Conservation (phyloP, 805 yeast genomes). For the Saccharomyces eubayanus region DNA sequence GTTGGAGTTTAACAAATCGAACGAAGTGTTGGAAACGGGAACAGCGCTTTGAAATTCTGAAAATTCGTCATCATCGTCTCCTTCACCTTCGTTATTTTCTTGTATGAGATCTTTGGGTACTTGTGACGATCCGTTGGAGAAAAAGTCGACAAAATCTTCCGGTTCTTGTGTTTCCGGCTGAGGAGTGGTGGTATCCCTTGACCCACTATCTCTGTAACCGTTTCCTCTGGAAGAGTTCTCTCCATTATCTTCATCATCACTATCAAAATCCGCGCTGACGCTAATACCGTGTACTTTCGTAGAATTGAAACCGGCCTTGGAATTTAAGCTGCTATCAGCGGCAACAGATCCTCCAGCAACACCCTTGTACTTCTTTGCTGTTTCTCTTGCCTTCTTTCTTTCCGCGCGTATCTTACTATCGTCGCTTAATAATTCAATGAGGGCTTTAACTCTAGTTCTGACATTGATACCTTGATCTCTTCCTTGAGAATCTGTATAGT, state of each 20-base stretch:
- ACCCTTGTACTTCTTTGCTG: conserved; percentile 75
- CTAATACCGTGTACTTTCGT: conserved; percentile 25
- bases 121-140: conserved; percentile 31
- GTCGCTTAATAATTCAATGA: conserved; percentile 63
- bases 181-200: not conserved
- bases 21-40: conserved; percentile 34
- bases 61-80: conserved; percentile 65
- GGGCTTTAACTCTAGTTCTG: conserved; percentile 77
- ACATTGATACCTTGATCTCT: conserved; percentile 95
- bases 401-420: conserved; percentile 71
- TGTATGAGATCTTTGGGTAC: conserved; percentile 3
- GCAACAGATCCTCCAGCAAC: conserved; percentile 53
- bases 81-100: conserved; percentile 21
- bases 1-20: conserved; percentile 28
- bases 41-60: conserved; percentile 72
- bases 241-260: conserved; percentile 41
- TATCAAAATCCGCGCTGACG: conserved; percentile 35
- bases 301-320: conserved; percentile 21
- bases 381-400: conserved; percentile 82
- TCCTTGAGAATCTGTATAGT: conserved; percentile 87
- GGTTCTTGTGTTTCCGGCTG: not conserved
- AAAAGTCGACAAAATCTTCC: conserved; percentile 35
- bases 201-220: not conserved
- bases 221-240: conserved; percentile 28
- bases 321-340: conserved; percentile 21